A percentile compares a stretch with the other conserved stretches of the same genome.
These are phyloP conservation scores for Syncephalastrum contaminatum DNA, from an alignment of 371 early-diverging fungal species.

Conservation along the genomic window DNA sequence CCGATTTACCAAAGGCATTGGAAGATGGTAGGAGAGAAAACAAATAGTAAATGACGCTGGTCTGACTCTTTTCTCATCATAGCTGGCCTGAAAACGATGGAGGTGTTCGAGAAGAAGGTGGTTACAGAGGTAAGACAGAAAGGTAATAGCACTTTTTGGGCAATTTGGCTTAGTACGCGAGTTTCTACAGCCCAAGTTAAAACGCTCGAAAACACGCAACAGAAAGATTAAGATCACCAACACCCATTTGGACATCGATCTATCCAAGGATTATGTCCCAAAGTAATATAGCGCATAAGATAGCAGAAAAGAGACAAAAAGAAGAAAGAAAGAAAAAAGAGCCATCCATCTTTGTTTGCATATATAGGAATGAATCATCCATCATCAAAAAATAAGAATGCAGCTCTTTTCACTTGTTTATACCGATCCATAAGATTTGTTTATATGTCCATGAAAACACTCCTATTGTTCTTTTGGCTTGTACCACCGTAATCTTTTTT, in stretches of 20 bases:
- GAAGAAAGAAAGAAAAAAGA: no score
- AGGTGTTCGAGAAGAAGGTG: constrained; percentile 71
- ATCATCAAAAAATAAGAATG: no score
- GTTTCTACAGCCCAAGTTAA: constrained; percentile 45
- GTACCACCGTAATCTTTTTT: no score
- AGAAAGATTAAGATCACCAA: constrained; percentile 84
- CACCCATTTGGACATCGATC: constrained; percentile 83
- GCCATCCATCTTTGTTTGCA: background rate
- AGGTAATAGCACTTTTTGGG: constrained; percentile 1
- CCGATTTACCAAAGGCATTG: constrained; percentile 70
- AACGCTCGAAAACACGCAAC: constrained; percentile 66
- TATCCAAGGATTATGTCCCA: constrained; percentile 76
- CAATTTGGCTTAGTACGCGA: background rate
- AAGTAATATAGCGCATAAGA: constrained; percentile 17
- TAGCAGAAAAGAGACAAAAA: background rate
- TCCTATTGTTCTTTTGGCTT: no score
- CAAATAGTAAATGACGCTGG: background rate
- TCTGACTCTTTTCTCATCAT: background rate
- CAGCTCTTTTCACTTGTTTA: no score
- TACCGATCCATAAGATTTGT: no score
- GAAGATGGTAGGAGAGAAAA: constrained; percentile 40
- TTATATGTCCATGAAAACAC: no score
- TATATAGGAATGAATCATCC: constrained; percentile 2
- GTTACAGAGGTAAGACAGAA: constrained; percentile 43
- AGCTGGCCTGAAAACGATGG: constrained; percentile 80